These are phyloP conservation scores for Emericellopsis cladophorae DNA, from an alignment of 2,329 filamentous ascomycete genomes.

Conservation along the genomic window DNA sequence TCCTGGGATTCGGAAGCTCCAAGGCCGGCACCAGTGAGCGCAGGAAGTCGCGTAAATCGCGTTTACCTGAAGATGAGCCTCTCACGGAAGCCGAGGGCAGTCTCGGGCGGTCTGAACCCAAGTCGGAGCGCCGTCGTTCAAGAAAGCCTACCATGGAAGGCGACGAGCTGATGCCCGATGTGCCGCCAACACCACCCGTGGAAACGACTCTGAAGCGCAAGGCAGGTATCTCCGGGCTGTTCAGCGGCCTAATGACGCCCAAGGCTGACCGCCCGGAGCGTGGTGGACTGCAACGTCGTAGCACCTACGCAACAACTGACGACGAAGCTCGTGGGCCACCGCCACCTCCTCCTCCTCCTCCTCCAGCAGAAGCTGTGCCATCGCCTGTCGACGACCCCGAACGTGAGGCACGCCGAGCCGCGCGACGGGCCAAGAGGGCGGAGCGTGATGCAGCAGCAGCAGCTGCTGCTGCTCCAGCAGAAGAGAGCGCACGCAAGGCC, in stretches of 20 bases:
- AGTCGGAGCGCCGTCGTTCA: conserved; percentile 16
- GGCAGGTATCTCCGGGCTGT: conserved; percentile 44
- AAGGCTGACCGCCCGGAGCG: conserved; percentile 20
- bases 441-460: conserved; percentile 29
- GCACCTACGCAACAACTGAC: conserved; percentile 35
- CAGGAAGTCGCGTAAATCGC: conserved; percentile 30
- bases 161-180: conserved; percentile 27
- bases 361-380: conserved; percentile 30
- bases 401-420: conserved; percentile 47
- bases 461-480: conserved; percentile 22
- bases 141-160: conserved; percentile 10
- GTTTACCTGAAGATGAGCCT: conserved; percentile 9
- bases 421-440: conserved; percentile 45
- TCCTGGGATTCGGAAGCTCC: conserved; percentile 54
- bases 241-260: conserved; percentile 44
- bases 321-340: conserved; percentile 36
- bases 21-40: conserved; percentile 27
- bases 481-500: conserved; percentile 38
- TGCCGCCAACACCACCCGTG: conserved; percentile 4
- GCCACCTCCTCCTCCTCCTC: conserved; percentile 6
- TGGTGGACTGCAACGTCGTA: conserved; percentile 27
- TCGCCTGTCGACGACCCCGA: conserved; percentile 38
- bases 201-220: conserved; percentile 26
- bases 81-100: conserved; percentile 20
- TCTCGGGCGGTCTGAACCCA: conserved; percentile 9